Conservation (phyloP, 139 green algal genomes). For the Bryopsis sp. region DNA sequence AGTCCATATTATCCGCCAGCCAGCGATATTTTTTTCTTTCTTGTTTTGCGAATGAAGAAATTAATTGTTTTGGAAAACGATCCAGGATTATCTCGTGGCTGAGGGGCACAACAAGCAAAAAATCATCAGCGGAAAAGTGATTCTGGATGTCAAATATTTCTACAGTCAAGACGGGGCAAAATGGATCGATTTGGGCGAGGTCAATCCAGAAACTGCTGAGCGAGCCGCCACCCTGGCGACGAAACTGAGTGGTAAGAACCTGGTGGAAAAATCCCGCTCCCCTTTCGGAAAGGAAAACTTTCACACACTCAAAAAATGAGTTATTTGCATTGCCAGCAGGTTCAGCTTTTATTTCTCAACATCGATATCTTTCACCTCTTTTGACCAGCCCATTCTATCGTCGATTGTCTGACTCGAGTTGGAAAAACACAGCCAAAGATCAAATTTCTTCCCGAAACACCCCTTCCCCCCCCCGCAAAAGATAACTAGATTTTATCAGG, state of each 20-base stretch:
- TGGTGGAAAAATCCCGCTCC: no score
- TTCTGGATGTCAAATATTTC: no score
- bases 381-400: background rate
- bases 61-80: no score
- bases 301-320: background rate
- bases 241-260: no score
- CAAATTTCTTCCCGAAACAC: background rate
- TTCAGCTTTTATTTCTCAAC: background rate
- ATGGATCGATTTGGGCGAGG: conserved; percentile 50
- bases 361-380: background rate
- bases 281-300: background rate
- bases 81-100: no score
- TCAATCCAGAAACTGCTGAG: conserved; percentile 29
- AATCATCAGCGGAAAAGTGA: no score
- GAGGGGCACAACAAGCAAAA: no score
- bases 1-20: no score
- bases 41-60: no score
- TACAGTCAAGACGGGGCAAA: conserved; percentile 13
- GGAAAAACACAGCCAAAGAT: background rate
- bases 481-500: no score
- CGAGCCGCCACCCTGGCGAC: conserved; percentile 29
- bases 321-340: background rate
- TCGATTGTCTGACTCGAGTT: background rate
- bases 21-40: no score
- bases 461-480: background rate